Percentiles rank a stretch among this genome's conserved stretches.
phyloP scores from a whole-genome alignment of 2,329 filamentous ascomycete species.

The Trichophyton verrucosum region DNA sequence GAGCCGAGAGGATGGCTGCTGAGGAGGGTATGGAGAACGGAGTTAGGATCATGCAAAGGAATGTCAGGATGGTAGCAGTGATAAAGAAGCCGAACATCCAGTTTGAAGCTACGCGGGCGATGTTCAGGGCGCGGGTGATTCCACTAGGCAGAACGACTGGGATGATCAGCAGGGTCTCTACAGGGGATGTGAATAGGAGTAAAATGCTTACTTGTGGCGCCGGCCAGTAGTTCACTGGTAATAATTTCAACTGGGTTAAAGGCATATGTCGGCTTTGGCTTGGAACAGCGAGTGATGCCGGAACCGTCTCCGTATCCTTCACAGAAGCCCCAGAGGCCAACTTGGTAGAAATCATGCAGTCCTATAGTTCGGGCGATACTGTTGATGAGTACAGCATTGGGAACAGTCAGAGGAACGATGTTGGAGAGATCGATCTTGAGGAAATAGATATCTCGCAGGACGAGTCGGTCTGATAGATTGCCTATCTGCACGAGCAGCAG shows the following conservation, averaged over 20 bases:
- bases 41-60: constrained; percentile 56
- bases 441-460: constrained; percentile 64
- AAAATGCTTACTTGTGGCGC: constrained; percentile 53
- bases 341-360: constrained; percentile 86
- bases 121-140: constrained; percentile 58
- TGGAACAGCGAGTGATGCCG: constrained; percentile 59
- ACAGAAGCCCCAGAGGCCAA: constrained; percentile 85
- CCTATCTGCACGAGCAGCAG: constrained; percentile 70
- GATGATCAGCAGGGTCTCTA: not conserved
- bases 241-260: constrained; percentile 83
- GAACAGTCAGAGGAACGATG: constrained; percentile 61
- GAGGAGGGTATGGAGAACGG: constrained; percentile 40
- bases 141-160: constrained; percentile 62
- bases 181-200: constrained; percentile 4
- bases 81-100: constrained; percentile 89
- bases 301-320: constrained; percentile 64
- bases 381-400: constrained; percentile 66
- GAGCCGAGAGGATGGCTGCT: constrained; percentile 20
- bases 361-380: constrained; percentile 76
- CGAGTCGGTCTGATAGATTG: constrained; percentile 50
- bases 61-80: constrained; percentile 54
- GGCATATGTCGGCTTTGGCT: constrained; percentile 62
- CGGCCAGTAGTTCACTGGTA: constrained; percentile 63
- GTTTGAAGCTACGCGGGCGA: constrained; percentile 62
- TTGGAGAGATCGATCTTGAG: constrained; percentile 72